A percentile compares a stretch with the other conserved stretches of the same genome.
Conservation (phyloP, 2,329 filamentous ascomycete genomes). For the Cryphonectria parasitica region DNA sequence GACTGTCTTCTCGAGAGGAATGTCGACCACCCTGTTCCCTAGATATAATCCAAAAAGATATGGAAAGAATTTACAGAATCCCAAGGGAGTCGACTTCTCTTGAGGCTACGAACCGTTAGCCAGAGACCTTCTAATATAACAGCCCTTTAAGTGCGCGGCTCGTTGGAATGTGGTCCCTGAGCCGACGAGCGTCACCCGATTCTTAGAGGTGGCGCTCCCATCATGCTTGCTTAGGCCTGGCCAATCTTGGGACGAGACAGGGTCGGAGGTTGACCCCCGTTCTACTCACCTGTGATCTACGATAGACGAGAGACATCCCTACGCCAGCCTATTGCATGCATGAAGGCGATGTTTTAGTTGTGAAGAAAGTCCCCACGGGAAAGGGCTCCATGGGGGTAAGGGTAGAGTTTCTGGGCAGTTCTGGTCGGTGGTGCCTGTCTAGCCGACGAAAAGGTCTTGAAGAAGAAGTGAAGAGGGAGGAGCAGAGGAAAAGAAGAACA, state of each 20-base stretch:
- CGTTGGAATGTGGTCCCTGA: constrained; percentile 28
- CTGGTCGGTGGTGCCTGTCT: neutral
- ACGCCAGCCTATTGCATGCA: constrained; percentile 31
- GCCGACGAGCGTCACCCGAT: constrained; percentile 27
- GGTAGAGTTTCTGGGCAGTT: neutral
- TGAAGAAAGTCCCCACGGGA: constrained; percentile 2
- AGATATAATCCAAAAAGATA: constrained; percentile 19
- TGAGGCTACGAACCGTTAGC: constrained; percentile 16
- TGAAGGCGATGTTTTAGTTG: constrained; percentile 30
- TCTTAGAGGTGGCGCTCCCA: constrained; percentile 27
- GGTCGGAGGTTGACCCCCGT: constrained; percentile 20
- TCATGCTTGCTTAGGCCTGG: constrained; percentile 20
- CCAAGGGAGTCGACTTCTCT: constrained; percentile 20
- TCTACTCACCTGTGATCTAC: constrained; percentile 24
- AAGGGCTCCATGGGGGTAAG: neutral
- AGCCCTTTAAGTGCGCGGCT: constrained; percentile 22
- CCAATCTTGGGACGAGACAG: constrained; percentile 13
- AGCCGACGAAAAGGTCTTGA: neutral
- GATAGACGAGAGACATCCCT: constrained; percentile 29
- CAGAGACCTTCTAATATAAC: constrained; percentile 27
- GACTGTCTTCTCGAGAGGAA: constrained; percentile 11
- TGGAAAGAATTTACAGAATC: neutral
- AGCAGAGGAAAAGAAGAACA: neutral
- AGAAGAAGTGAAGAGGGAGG: neutral
- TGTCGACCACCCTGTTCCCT: constrained; percentile 17